These are phyloP conservation scores for Botrytis deweyae DNA, from an alignment of 2,329 filamentous ascomycete species.

Conservation along the genomic window DNA sequence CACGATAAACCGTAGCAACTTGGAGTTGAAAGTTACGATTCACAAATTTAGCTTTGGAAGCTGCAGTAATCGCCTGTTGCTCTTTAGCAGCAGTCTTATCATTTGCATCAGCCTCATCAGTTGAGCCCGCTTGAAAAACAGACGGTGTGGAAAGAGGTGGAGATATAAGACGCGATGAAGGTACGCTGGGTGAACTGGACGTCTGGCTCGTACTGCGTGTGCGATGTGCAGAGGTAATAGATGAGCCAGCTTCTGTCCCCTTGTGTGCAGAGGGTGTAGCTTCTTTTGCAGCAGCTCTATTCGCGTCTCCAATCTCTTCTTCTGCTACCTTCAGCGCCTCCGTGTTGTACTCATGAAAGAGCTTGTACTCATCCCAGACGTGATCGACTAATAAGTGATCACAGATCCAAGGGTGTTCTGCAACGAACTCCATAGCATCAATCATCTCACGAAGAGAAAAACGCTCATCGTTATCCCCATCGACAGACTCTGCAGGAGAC, in stretches of 20 bases:
- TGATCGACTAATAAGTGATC: not conserved
- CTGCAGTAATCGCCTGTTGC: not conserved
- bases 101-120: too few relatives aligned
- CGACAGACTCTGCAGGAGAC: not conserved
- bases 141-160: not conserved
- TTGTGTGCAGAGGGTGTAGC: not conserved
- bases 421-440: conserved; percentile 9
- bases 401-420: conserved; percentile 1
- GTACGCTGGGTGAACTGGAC: accelerated
- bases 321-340: not conserved
- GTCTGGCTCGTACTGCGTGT: not conserved
- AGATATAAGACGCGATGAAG: not conserved
- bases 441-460: conserved; percentile 14
- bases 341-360: not conserved
- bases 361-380: conserved; percentile 6
- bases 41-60: not conserved
- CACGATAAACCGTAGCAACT: not conserved
- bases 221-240: too few relatives aligned
- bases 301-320: not conserved
- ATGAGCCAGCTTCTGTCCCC: not conserved
- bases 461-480: not conserved
- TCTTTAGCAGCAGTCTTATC: not conserved
- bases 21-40: not conserved
- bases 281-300: not conserved
- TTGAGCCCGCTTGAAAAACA: too few relatives aligned